Base-by-base conservation (phyloP, 2,329 filamentous ascomycete genomes). In the Byssoonygena ceratinophila region DNA sequence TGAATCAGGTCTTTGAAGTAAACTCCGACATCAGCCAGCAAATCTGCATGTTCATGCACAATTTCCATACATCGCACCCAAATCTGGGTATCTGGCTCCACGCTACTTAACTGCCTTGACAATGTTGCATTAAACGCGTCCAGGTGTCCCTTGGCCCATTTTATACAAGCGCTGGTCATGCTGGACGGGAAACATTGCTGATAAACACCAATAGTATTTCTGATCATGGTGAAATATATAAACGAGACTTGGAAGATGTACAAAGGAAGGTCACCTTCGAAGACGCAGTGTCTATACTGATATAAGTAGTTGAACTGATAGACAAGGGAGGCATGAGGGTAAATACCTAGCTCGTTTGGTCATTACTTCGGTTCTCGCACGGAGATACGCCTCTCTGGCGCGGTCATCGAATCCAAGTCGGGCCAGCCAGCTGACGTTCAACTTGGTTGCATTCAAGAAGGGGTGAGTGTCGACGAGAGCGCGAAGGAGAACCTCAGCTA, bases 201-300 rank as follows among this genome's bases (percentile, higher is more conserved):
- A 69, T 92, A 96, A 63, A 87, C 90, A 63, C 80, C 79, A 55
- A 97, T 85, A 0, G 92, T 97, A 69, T 97, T 96, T 60, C 87
- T 83, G 65, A 98, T 91, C 58, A 95, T 79, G 51, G 83, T 89
- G 70, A 98, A 98, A 69, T 95, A 96, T 53, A 95, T 89, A 68
- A 89, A 96, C 1, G 91, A 92, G 44, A 97, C 76, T 65, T 95
- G 87, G 77, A 90, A 95, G 60, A 97, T 92, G 69, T 97, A 97
- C 11, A 89, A 78, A 55, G 87, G 87, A 7, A 98, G 78, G 62
- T 95, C 87, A 48, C 92, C 92, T 65, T 95, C 89, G 69, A 98
- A 98, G 54, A 94, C 85, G 66, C 91, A 92, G 77, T 94, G 88
- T 54, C 88, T 92, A 60, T 51, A 8, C 4, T 57, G 67, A n/a